Evolutionary conservation across 768 basidiomycete genomes (phyloP), one percentile per base, ranked within the genome.

Genomic region (Boletus subparvulus): DNA sequence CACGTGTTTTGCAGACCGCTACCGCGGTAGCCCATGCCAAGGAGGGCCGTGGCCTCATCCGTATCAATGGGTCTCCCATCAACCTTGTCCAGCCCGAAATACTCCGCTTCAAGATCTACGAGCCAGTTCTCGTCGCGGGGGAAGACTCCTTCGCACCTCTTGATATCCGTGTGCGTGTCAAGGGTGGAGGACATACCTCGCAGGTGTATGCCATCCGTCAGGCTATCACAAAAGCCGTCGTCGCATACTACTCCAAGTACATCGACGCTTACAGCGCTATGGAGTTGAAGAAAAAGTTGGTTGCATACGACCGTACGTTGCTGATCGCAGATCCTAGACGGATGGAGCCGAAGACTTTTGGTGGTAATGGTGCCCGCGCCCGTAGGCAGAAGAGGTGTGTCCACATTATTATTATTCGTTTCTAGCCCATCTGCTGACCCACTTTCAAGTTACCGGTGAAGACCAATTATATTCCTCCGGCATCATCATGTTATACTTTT

Each of bases 291-390:
- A 98, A 98, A 84, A 92, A 91, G 75, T 78, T 98, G 65, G 91
- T 97, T 60, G 87, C 92, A 16, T 98, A 98, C 75, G 97, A 99
- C 81, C 82, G 90, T 64, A 86, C 90, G 48, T 78, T 96, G 59
- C 76, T 95, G 68, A 94, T 95, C 63, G 90, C 94, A 54, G 94
- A 96, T 74, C 94, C 93, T 63, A 87, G 97, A 78, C 88, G 96
- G 80, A 92, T 90, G 88, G 96, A 98, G 76, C 96, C 96, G 67
- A 98, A 98, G 87, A 97, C 96, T 80, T 98, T 98, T 74, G 96
- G 95, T 84, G 95, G 95, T 82, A 83, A 81, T 74, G 95, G 95
- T 87, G 95, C 95, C 64, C 92, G 95, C 84, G 94, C 94, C 57
- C 91, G 94, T 80, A 88, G 94, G 78, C 95, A 97, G 82, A 97